phyloP scores from a whole-genome alignment of 2,329 filamentous ascomycete species.

The Trichothecium roseum region DNA sequence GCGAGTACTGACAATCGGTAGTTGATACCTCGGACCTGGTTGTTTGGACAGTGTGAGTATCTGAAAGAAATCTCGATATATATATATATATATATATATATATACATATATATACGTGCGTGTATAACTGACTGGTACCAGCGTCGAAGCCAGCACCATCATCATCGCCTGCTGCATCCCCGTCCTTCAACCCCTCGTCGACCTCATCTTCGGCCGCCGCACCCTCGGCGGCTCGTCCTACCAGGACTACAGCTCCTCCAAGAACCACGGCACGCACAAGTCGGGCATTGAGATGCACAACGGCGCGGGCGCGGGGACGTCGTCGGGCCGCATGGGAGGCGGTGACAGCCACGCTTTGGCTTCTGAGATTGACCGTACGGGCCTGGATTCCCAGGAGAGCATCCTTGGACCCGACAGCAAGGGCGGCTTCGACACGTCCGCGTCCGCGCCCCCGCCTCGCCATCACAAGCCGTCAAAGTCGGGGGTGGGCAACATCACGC shows the following conservation, averaged over 20 bases:
- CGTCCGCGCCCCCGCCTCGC: no score
- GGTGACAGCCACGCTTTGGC: neutral
- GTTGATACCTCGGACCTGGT: conserved; percentile 25
- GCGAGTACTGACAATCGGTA: no score
- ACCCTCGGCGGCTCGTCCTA: conserved; percentile 2
- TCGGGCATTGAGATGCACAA: conserved; percentile 1
- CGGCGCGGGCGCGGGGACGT: neutral
- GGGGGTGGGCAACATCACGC: conserved; percentile 1
- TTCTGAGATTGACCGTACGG: conserved; percentile 1
- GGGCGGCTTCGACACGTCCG: neutral
- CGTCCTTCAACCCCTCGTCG: conserved; percentile 14
- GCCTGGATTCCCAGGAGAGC: conserved; percentile 4
- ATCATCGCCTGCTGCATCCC: conserved; percentile 19
- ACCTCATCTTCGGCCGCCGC: conserved; percentile 2
- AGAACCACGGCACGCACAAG: neutral
- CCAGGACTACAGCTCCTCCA: conserved; percentile 5
- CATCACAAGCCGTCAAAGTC: neutral
- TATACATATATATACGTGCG: neutral
- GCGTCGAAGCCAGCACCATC: conserved; percentile 16
- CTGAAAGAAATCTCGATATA: no score
- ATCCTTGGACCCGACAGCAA: neutral
- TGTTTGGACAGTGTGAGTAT: conserved; percentile 31
- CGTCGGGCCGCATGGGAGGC: neutral
- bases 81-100: no score
- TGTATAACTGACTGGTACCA: conserved; percentile 1